phyloP scores from a whole-genome alignment of 2,329 filamentous ascomycete species.

The Alternaria brassicae region DNA sequence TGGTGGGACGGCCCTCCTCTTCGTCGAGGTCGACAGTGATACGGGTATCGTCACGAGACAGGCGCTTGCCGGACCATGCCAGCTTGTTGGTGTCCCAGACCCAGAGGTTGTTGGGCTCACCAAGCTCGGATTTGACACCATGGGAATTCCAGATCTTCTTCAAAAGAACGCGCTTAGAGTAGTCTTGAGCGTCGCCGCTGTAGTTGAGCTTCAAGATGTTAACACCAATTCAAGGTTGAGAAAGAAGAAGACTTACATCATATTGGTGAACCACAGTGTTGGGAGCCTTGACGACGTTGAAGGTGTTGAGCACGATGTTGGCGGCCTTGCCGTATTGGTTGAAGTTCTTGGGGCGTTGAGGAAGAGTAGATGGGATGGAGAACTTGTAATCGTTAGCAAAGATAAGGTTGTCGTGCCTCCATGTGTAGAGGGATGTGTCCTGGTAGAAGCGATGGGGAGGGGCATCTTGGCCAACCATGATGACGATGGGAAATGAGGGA shows the following conservation, averaged over 20 bases:
- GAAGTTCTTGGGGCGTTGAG: conserved; percentile 47
- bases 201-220: conserved; percentile 62
- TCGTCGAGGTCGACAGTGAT: conserved; percentile 75
- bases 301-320: conserved; percentile 72
- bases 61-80: conserved; percentile 67
- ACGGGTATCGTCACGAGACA: conserved; percentile 41
- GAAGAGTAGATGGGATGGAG: conserved; percentile 34
- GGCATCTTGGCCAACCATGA: conserved; percentile 9
- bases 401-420: conserved; percentile 30
- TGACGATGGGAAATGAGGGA: neutral
- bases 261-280: conserved; percentile 77
- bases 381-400: conserved; percentile 35
- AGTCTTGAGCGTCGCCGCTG: conserved; percentile 66
- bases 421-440: conserved; percentile 18
- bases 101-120: conserved; percentile 59
- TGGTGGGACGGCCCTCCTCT: conserved; percentile 56
- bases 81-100: conserved; percentile 85
- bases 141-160: conserved; percentile 78
- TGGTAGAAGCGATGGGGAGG: conserved; percentile 16
- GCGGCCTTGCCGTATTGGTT: conserved; percentile 50
- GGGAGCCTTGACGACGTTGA: conserved; percentile 68
- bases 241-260: conserved; percentile 67
- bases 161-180: conserved; percentile 67
- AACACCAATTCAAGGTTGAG: conserved; percentile 2
- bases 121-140: conserved; percentile 63